These are phyloP conservation scores for Xanthoceras sorbifolium DNA, from an alignment of 345 rosid species.

Conservation along the genomic window DNA sequence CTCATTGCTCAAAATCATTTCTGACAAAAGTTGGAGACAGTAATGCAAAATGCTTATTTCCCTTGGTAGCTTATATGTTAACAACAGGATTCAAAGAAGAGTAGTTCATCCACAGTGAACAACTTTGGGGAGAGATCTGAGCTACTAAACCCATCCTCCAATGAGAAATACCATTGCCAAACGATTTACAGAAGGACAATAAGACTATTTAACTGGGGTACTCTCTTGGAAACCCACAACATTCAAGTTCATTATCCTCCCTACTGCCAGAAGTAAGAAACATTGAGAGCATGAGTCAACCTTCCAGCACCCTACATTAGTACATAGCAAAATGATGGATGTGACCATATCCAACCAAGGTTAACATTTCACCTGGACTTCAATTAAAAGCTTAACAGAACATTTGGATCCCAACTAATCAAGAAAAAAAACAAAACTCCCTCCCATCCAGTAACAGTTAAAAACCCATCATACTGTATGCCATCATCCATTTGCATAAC, in stretches of 20 bases:
- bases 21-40: not conserved
- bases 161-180: not conserved
- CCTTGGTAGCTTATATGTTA: not conserved
- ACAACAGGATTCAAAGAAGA: not conserved
- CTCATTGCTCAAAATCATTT: not conserved
- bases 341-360: not conserved
- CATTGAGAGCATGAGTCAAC: not conserved
- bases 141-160: conserved; percentile 1
- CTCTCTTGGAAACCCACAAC: not conserved
- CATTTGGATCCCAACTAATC: not conserved
- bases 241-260: not conserved
- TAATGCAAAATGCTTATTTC: not conserved
- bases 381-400: not conserved
- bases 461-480: not conserved
- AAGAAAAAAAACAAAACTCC: not conserved
- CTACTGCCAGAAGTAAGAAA: not conserved
- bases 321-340: not conserved
- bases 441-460: not conserved
- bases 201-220: not conserved
- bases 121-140: not conserved
- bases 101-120: not conserved
- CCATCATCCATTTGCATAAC: not conserved
- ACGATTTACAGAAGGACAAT: not conserved
- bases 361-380: not conserved
- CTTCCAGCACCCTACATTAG: not conserved